A percentile compares a stretch with the other conserved stretches of the same genome.
Conservation (phyloP, 176 grass and related monocot genomes). For the Oryza brachyantha region DNA sequence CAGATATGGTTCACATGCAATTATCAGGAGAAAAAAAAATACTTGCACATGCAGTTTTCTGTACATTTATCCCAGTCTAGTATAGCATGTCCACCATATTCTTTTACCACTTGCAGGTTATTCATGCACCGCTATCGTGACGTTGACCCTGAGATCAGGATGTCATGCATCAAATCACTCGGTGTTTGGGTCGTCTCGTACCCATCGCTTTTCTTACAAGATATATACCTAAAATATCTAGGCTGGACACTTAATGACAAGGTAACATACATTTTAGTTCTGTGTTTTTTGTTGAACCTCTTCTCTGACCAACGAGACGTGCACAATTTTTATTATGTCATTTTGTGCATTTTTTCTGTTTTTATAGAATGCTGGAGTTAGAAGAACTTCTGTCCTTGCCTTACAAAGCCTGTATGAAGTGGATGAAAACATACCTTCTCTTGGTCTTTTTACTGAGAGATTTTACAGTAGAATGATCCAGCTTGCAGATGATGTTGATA, state of each 20-base stretch:
- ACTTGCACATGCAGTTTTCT: background rate
- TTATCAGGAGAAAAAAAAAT: background rate
- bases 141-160: conserved; percentile 90
- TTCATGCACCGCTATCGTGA: conserved; percentile 99
- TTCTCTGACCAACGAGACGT: conserved; percentile 15
- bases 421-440: conserved; percentile 85
- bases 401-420: conserved; percentile 88
- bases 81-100: conserved; percentile 1
- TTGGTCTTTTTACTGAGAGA: conserved; percentile 87
- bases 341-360: conserved; percentile 25
- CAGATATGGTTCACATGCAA: background rate
- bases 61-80: background rate
- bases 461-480: conserved; percentile 96
- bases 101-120: conserved; percentile 51
- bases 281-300: conserved; percentile 22
- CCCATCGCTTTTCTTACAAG: conserved; percentile 95
- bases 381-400: conserved; percentile 81
- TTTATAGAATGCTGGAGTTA: conserved; percentile 83
- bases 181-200: conserved; percentile 92
- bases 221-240: conserved; percentile 97
- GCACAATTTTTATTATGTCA: conserved; percentile 14
- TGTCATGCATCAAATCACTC: conserved; percentile 85
- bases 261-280: conserved; percentile 42
- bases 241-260: conserved; percentile 99
- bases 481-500: conserved; percentile 98